Conservation (phyloP, 179 eudicot species). For the Amaranthus tricolor region DNA sequence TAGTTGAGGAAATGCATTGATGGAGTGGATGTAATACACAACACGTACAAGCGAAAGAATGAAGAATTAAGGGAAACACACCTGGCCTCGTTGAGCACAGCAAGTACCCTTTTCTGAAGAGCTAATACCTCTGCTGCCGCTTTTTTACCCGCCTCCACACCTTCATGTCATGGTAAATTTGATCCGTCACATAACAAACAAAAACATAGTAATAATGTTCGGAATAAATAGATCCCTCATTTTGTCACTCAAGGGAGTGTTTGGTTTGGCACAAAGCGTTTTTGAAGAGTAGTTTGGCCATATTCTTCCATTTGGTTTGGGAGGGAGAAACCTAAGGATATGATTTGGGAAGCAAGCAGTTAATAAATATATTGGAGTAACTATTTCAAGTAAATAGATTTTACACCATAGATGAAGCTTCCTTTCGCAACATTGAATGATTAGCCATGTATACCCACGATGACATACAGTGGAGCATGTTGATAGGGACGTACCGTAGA, state of each 20-base stretch:
- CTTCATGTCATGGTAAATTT: slow-evolving; percentile 36
- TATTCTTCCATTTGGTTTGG: not conserved
- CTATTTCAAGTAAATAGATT: no score
- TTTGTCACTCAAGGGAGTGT: not conserved
- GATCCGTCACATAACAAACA: slow-evolving; percentile 7
- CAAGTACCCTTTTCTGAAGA: slow-evolving; percentile 92
- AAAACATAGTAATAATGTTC: not conserved
- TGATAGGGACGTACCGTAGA: no score
- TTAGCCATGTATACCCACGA: no score
- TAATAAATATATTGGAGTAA: no score
- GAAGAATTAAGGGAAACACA: slow-evolving; percentile 21
- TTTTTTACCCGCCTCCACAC: slow-evolving; percentile 98
- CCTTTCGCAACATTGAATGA: no score
- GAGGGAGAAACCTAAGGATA: no score
- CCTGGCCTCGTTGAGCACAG: slow-evolving; percentile 95
- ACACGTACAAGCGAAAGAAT: not conserved
- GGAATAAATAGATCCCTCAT: not conserved
- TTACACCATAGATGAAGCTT: no score
- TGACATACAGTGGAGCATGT: no score
- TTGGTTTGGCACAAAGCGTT: not conserved
- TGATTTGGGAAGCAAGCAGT: no score
- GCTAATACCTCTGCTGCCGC: slow-evolving; percentile 98
- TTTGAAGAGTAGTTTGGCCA: not conserved
- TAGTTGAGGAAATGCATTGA: not conserved
- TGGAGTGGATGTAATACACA: not conserved